Conservation (phyloP, 2,329 filamentous ascomycete genomes). For the Emericellopsis atlantica region DNA sequence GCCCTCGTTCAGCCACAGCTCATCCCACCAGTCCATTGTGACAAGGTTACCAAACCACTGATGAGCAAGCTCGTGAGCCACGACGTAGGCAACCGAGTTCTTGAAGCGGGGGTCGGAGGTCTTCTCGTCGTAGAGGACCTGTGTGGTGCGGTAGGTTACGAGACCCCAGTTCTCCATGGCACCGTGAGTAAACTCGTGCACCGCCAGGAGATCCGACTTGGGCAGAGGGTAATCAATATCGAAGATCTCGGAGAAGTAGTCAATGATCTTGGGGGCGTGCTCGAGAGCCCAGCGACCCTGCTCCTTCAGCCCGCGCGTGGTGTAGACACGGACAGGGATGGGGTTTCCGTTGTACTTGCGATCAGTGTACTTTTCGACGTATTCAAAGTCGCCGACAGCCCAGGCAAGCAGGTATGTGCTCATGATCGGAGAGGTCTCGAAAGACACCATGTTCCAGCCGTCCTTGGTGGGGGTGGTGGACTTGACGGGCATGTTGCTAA, state of each 20-base stretch:
- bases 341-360: constrained; percentile 84
- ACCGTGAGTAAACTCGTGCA: constrained; percentile 80
- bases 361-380: constrained; percentile 82
- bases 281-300: constrained; percentile 83
- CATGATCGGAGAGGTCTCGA: constrained; percentile 80
- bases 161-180: constrained; percentile 97
- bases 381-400: constrained; percentile 95
- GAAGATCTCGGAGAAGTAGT: constrained; percentile 94
- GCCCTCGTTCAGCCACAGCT: constrained; percentile 89
- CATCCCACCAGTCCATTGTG: constrained; percentile 95
- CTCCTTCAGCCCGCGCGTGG: constrained; percentile 84
- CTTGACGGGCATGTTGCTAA: constrained; percentile 95
- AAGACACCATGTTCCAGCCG: constrained; percentile 63
- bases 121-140: constrained; percentile 90
- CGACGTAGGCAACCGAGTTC: constrained; percentile 90
- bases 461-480: constrained; percentile 42
- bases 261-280: constrained; percentile 85
- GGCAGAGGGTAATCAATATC: constrained; percentile 86
- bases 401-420: constrained; percentile 85
- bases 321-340: constrained; percentile 90
- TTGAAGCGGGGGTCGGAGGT: constrained; percentile 83
- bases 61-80: constrained; percentile 94
- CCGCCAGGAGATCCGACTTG: constrained; percentile 81
- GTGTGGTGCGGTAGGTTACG: constrained; percentile 90
- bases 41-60: constrained; percentile 95